These are phyloP conservation scores for Phytopythium kandeliae DNA, from an alignment of 352 stramenopile genomes.

Conservation along the genomic window DNA sequence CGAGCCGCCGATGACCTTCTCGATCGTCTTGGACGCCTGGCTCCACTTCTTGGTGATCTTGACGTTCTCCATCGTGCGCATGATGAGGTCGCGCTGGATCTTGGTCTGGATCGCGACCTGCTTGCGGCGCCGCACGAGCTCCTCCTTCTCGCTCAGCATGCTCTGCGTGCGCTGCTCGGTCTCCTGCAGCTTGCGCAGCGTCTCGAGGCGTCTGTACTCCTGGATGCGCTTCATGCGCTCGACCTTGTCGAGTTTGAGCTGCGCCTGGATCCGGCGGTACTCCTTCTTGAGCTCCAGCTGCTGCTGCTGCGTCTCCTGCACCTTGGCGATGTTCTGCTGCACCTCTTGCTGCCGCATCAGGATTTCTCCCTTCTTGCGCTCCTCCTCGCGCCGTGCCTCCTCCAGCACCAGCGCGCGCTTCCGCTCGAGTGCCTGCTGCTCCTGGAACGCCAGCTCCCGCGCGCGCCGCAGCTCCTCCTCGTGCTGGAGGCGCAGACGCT, in stretches of 20 bases:
- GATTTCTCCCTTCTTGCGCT: constrained; percentile 63
- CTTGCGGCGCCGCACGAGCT: constrained; percentile 74
- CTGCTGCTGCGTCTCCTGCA: constrained; percentile 64
- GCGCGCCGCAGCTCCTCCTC: constrained; percentile 55
- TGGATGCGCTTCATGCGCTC: constrained; percentile 89
- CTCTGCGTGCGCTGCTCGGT: constrained; percentile 71
- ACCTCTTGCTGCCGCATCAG: constrained; percentile 60
- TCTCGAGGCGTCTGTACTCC: constrained; percentile 90
- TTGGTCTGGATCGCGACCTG: constrained; percentile 77
- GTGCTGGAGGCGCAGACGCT: constrained; percentile 45
- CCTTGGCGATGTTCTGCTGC: constrained; percentile 58
- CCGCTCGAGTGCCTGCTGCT: constrained; percentile 65
- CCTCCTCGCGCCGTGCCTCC: constrained; percentile 65
- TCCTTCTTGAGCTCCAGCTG: constrained; percentile 81
- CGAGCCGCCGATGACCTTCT: constrained; percentile 54
- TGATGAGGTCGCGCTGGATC: constrained; percentile 86
- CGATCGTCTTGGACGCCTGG: constrained; percentile 72
- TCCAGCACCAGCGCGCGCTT: constrained; percentile 70
- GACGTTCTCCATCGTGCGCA: constrained; percentile 85
- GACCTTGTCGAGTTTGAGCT: constrained; percentile 88
- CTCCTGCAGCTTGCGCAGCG: constrained; percentile 81
- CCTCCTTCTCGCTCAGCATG: constrained; percentile 82
- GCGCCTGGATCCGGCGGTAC: constrained; percentile 72
- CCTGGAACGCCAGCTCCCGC: constrained; percentile 46
- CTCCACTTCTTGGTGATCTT: constrained; percentile 88